Conservation (phyloP, 2,329 filamentous ascomycete genomes). For the Aspergillus terreus region DNA sequence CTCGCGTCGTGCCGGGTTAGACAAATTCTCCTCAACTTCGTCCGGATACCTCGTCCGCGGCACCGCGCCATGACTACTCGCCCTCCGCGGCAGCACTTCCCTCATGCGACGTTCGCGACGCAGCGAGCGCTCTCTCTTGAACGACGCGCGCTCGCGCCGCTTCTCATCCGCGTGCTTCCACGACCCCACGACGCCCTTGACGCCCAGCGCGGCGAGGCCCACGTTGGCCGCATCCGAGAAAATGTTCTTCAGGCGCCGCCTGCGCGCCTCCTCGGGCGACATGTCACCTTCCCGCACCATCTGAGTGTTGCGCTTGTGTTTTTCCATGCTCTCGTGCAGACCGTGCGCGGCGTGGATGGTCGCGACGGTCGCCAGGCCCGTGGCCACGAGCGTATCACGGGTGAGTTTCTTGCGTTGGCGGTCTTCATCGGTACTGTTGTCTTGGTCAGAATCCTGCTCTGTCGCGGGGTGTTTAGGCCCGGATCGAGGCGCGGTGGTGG, state of each 20-base stretch:
- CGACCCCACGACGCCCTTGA: conserved; percentile 63
- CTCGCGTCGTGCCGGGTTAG: conserved; percentile 4
- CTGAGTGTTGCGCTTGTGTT: conserved; percentile 58
- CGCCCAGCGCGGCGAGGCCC: conserved; percentile 63
- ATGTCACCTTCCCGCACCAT: conserved; percentile 63
- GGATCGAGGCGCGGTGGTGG: conserved; percentile 4
- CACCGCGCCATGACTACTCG: background rate
- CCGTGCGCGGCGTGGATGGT: conserved; percentile 67
- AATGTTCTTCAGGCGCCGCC: conserved; percentile 60
- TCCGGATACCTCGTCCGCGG: conserved; percentile 25
- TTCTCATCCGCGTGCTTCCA: conserved; percentile 67
- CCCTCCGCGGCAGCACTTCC: conserved; percentile 9
- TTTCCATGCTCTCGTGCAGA: conserved; percentile 61
- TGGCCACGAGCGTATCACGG: conserved; percentile 63
- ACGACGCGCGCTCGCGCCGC: conserved; percentile 53
- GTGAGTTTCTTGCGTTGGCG: conserved; percentile 60
- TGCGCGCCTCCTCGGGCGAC: conserved; percentile 58
- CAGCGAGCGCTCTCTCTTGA: conserved; percentile 46
- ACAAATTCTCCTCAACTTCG: conserved; percentile 26
- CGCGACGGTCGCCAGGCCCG: conserved; percentile 63
- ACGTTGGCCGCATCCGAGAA: conserved; percentile 63
- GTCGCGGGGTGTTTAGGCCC: conserved; percentile 12
- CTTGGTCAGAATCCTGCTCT: conserved; percentile 49
- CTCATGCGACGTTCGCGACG: conserved; percentile 30
- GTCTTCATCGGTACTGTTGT: conserved; percentile 61